These are phyloP conservation scores for Barnettozyma hawaiiensis DNA, from an alignment of 1,139 yeast species.

Conservation along the genomic window DNA sequence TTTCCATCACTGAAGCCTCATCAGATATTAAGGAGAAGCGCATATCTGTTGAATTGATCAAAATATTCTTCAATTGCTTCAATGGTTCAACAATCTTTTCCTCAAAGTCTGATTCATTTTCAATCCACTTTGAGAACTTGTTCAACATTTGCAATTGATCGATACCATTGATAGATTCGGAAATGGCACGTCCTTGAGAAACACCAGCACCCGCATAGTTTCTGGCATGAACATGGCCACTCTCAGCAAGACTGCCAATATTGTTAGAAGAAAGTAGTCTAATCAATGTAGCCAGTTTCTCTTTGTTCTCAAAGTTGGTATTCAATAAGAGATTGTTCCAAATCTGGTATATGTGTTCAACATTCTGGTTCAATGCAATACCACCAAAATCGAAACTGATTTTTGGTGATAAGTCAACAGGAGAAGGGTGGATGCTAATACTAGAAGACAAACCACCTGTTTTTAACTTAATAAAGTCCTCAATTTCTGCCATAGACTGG, in stretches of 20 bases:
- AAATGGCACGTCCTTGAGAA: conserved; percentile 53
- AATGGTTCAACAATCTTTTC: conserved; percentile 60
- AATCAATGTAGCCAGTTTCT: conserved; percentile 68
- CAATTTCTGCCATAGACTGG: conserved; percentile 73
- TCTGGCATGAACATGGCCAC: conserved; percentile 84
- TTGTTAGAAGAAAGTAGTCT: conserved; percentile 75
- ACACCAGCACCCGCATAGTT: conserved; percentile 61
- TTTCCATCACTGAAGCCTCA: conserved; percentile 34
- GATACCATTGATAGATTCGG: conserved; percentile 66
- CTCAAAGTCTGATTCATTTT: conserved; percentile 50
- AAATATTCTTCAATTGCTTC: conserved; percentile 43
- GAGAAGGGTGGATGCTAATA: conserved; percentile 51
- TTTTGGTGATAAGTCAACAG: conserved; percentile 32
- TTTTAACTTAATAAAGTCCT: conserved; percentile 70
- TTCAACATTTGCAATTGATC: conserved; percentile 69
- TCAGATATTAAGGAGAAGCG: conserved; percentile 60
- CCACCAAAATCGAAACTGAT: conserved; percentile 59
- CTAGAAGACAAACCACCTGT: conserved; percentile 81
- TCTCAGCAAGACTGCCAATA: conserved; percentile 71
- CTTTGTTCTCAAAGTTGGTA: conserved; percentile 60
- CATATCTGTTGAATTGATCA: conserved; percentile 38
- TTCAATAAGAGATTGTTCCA: conserved; percentile 64
- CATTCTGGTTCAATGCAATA: conserved; percentile 65
- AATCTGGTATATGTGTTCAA: conserved; percentile 52
- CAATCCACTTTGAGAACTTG: conserved; percentile 49